phyloP scores from a whole-genome alignment of 805 yeast species.

The Kockiozyma suomiensis region DNA sequence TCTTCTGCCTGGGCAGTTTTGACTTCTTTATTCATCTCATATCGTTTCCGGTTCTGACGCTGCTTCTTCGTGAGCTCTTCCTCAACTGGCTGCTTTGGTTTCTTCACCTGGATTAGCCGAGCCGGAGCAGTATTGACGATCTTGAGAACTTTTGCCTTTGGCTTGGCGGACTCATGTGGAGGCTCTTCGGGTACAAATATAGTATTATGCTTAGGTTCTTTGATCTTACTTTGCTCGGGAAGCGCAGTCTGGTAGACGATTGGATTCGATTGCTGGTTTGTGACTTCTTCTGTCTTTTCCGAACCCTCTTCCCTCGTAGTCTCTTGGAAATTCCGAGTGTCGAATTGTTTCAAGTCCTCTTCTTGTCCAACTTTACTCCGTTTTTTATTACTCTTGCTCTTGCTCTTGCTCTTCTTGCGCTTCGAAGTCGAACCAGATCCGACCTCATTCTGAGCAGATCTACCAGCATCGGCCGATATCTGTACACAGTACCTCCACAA shows the following conservation, averaged over 20 bases:
- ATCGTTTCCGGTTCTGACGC: slow-evolving; percentile 22
- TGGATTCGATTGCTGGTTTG: neutral
- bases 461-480: neutral
- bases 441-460: neutral
- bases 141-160: slow-evolving; percentile 8
- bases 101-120: neutral
- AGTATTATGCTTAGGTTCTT: neutral
- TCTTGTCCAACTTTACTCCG: too few relatives aligned
- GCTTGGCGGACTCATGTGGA: neutral
- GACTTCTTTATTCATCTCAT: slow-evolving; percentile 7
- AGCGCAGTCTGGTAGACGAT: too few relatives aligned
- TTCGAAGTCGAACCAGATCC: neutral
- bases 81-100: neutral
- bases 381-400: neutral
- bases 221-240: too few relatives aligned
- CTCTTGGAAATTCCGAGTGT: neutral
- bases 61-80: slow-evolving; percentile 22
- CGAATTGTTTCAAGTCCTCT: too few relatives aligned
- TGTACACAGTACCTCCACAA: slow-evolving; percentile 2
- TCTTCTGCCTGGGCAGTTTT: slow-evolving; percentile 11
- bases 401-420: neutral
- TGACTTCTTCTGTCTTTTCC: neutral
- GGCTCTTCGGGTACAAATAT: neutral
- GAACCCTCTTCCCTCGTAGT: neutral
- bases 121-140: slow-evolving; percentile 13